These are phyloP conservation scores for Solanum neorickii DNA, from an alignment of 257 asterid species.

Conservation along the genomic window DNA sequence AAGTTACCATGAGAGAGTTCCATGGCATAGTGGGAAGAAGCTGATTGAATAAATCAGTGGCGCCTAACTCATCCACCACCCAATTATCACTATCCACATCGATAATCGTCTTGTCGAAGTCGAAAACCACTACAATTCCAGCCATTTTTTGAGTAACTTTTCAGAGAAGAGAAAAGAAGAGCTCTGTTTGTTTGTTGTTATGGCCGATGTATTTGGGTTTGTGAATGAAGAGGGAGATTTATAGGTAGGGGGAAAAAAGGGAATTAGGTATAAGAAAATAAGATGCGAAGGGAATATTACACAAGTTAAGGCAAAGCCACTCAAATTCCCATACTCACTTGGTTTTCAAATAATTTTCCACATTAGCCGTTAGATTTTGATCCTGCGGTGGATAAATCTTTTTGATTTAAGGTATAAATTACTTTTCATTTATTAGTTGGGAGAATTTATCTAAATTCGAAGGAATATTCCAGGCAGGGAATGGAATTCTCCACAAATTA, in stretches of 20 bases:
- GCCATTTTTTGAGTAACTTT: neutral
- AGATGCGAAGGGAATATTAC: slow-evolving; percentile 45
- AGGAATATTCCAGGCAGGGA: slow-evolving; percentile 3
- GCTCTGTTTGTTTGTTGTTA: neutral
- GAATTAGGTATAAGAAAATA: neutral
- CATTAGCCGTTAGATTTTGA: slow-evolving; percentile 10
- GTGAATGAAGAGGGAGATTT: neutral
- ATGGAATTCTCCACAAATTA: neutral
- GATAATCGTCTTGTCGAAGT: slow-evolving; percentile 24
- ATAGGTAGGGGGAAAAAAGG: neutral
- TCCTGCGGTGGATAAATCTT: neutral
- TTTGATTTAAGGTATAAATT: neutral
- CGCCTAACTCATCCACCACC: slow-evolving; percentile 17
- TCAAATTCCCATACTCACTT: neutral
- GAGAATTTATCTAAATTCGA: neutral
- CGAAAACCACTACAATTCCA: slow-evolving; percentile 13
- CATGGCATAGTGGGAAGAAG: slow-evolving; percentile 28
- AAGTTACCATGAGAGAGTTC: slow-evolving; percentile 19
- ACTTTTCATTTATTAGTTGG: neutral
- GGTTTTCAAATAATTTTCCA: neutral
- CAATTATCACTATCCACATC: slow-evolving; percentile 26
- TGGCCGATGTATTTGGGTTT: neutral
- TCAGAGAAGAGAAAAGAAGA: neutral
- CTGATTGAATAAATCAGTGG: slow-evolving; percentile 11
- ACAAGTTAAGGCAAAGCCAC: neutral